Conservation (phyloP, 768 basidiomycete species). For the Leccinum sublutescens region DNA sequence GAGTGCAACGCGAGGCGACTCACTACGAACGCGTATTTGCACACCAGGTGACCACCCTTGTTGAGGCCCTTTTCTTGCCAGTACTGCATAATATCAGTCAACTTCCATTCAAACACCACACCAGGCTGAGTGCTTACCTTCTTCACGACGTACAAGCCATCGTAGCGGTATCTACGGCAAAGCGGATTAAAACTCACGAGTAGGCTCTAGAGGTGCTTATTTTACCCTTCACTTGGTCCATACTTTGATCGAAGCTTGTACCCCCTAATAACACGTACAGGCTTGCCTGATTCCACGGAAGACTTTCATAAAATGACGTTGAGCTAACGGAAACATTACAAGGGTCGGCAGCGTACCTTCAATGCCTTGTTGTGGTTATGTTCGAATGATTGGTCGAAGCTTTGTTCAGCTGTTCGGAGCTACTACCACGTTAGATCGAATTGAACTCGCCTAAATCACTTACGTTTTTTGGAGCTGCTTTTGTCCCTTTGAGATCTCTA, state of each 20-base stretch:
- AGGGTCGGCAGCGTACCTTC: constrained; percentile 39
- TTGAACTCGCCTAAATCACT: constrained; percentile 14
- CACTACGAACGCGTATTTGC: constrained; percentile 84
- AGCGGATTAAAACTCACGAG: not conserved
- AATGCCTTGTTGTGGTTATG: constrained; percentile 68
- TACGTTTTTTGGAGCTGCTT: constrained; percentile 80
- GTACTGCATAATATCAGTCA: constrained; percentile 39
- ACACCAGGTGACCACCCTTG: constrained; percentile 69
- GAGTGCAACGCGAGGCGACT: constrained; percentile 11
- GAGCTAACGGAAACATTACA: not conserved
- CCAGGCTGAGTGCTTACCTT: constrained; percentile 41
- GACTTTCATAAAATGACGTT: constrained; percentile 38
- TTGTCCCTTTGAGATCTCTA: constrained; percentile 84
- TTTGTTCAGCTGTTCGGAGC: constrained; percentile 90
- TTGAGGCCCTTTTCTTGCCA: constrained; percentile 77
- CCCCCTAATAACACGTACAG: constrained; percentile 85
- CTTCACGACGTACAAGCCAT: constrained; percentile 81
- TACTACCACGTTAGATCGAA: constrained; percentile 26
- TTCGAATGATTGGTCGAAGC: constrained; percentile 79
- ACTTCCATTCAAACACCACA: not conserved
- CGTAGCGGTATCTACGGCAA: constrained; percentile 74
- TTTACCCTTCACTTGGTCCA: constrained; percentile 76
- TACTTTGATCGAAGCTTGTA: constrained; percentile 63
- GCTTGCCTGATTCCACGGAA: constrained; percentile 78
- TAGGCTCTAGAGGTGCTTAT: not conserved